Evolutionary conservation across 805 yeast species (phyloP), one percentile per base, ranked within the genome.

Genomic region (Ogataea minuta): DNA sequence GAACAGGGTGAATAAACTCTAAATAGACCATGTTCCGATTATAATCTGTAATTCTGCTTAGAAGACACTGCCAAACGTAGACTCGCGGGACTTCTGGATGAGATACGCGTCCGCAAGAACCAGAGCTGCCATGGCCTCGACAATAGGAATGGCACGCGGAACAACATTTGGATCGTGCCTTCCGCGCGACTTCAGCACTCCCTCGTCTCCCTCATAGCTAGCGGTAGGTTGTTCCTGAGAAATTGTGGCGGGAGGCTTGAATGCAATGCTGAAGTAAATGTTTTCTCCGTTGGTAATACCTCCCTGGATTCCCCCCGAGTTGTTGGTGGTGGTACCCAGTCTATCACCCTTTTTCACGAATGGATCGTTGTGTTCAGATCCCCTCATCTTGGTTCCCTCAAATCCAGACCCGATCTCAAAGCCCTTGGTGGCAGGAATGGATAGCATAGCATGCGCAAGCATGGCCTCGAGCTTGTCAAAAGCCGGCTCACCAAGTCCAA

Each of bases 151-250:
- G 27, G 99, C 99, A 64, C 99, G 81, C 50, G 99, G 99, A 14
- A 95, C 95, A 39, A 93, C 99, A 57, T 90, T 87, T 23, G 99
- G 99, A 62, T 93, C 99, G 59, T 93, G 99, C 74, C 99, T 85
- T 41, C 99, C 99, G 63, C 91, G 82, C 24, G 99, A 96, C 37
- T 93, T 95, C 44, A 93, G 72, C 8, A 82, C 78, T 59, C 99
- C 99, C 35, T 69, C 79, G 51, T 76, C 74, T 55, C 99, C 99
- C 17, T 85, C 90, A 67, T 90, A 93, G 33, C 93, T 77, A 19
- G 88, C 77, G 12, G 99, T 93, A 28, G 72, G 66, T 71, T 93
- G 99, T 56, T 84, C 93, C 71, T 90, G 95, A 36, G 93, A 80
- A 52, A 93, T 93, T 28, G 99, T 93, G 35, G 99, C 99, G 12